Percentiles rank a stretch among this genome's conserved stretches.
Conservation (phyloP, 441 rosid species). For the Flueggea neowawraea region DNA sequence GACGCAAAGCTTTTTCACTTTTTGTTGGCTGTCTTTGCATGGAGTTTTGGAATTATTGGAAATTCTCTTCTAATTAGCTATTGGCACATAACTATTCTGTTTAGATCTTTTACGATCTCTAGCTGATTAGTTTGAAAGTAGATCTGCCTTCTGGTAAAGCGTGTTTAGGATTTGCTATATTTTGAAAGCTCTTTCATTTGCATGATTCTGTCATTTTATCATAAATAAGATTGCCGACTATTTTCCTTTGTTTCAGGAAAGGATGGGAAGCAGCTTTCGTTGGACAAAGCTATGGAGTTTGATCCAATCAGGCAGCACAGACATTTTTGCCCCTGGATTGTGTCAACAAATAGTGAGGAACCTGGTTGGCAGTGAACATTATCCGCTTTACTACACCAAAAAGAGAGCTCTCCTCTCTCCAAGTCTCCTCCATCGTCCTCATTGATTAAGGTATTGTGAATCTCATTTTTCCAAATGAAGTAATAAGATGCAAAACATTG, state of each 20-base stretch:
- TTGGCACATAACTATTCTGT: neutral
- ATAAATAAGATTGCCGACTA: neutral
- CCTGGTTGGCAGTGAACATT: slow-evolving; percentile 91
- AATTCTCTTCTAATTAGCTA: neutral
- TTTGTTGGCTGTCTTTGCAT: neutral
- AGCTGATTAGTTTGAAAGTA: neutral
- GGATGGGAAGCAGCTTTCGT: slow-evolving; percentile 16
- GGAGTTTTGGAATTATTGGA: neutral
- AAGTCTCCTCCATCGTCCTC: slow-evolving; percentile 48
- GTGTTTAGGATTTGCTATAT: slow-evolving; percentile 11
- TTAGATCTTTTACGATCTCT: slow-evolving; percentile 1
- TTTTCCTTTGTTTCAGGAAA: slow-evolving; percentile 35
- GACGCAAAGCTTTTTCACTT: neutral
- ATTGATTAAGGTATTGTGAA: slow-evolving; percentile 51
- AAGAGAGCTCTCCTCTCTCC: slow-evolving; percentile 33
- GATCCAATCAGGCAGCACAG: slow-evolving; percentile 93
- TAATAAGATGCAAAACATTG: neutral
- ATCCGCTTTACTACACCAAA: slow-evolving; percentile 58
- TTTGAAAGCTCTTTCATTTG: slow-evolving; percentile 4
- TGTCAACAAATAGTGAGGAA: slow-evolving; percentile 42
- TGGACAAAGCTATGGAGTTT: slow-evolving; percentile 59
- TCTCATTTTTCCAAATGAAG: slow-evolving; percentile 2
- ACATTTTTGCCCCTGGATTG: slow-evolving; percentile 96
- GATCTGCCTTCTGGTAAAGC: slow-evolving; percentile 3
- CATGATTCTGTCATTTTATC: slow-evolving; percentile 9